Percentiles rank a stretch among this genome's conserved stretches.
These are phyloP conservation scores for Silene coronaria DNA, from an alignment of 179 eudicot species.

Conservation along the genomic window DNA sequence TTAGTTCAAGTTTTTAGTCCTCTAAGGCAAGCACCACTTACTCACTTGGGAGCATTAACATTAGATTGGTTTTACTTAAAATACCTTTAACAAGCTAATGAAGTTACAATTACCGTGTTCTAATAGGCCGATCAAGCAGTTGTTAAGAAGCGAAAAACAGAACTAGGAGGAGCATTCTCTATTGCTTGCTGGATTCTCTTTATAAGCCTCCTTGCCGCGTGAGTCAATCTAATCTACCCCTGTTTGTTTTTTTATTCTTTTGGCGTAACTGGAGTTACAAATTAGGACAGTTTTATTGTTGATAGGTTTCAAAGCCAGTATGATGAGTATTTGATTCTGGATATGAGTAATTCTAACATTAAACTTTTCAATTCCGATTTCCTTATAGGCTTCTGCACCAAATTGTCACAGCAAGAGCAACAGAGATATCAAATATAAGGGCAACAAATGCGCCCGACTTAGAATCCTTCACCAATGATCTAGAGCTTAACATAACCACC, in stretches of 20 bases:
- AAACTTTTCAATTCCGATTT: neutral
- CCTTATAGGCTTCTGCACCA: conserved; percentile 60
- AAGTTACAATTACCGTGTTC: neutral
- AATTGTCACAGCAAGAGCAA: conserved; percentile 44
- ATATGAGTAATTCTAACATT: neutral
- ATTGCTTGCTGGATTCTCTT: conserved; percentile 86
- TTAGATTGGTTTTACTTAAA: no score
- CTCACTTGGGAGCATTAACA: no score
- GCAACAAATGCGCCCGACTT: conserved; percentile 79
- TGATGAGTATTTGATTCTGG: no score
- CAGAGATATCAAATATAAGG: conserved; percentile 65
- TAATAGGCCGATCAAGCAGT: conserved; percentile 66
- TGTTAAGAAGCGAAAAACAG: conserved; percentile 76
- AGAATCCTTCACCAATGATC: conserved; percentile 53
- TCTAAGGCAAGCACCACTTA: no score
- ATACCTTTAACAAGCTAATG: no score
- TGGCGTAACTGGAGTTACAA: no score
- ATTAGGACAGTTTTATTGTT: no score
- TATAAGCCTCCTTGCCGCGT: conserved; percentile 74
- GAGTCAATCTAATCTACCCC: conserved; percentile 26
- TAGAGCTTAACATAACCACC: conserved; percentile 70
- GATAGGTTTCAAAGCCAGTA: no score
- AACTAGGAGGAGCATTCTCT: conserved; percentile 88
- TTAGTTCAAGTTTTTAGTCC: no score
- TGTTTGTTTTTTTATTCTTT: no score